phyloP scores from a whole-genome alignment of 345 rosid genomes.

The Iberis pinnata region DNA sequence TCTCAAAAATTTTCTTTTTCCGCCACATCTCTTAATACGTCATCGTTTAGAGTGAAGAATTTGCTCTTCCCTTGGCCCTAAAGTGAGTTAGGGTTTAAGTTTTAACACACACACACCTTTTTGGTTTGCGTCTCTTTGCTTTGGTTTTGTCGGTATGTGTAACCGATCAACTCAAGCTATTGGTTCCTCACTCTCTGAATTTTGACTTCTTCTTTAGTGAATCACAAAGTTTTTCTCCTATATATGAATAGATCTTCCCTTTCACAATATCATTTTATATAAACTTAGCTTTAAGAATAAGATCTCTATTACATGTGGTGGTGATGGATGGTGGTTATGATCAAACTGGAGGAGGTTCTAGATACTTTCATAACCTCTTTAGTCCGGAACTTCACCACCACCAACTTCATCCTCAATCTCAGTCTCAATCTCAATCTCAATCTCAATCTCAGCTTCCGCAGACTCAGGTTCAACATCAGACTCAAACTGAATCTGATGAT shows the following conservation, averaged over 20 bases:
- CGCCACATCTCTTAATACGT: slow-evolving; percentile 19
- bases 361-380: slow-evolving; percentile 41
- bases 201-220: slow-evolving; percentile 31
- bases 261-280: slow-evolving; percentile 12
- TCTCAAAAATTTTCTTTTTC: neutral
- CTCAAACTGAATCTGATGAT: slow-evolving; percentile 29
- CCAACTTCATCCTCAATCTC: too few species aligned
- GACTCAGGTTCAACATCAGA: slow-evolving; percentile 10
- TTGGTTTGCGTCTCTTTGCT: slow-evolving; percentile 26
- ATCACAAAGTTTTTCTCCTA: neutral
- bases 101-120: slow-evolving; percentile 10
- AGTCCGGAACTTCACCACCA: slow-evolving; percentile 39
- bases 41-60: slow-evolving; percentile 24
- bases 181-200: slow-evolving; percentile 26
- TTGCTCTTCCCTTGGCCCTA: slow-evolving; percentile 22
- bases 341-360: slow-evolving; percentile 27
- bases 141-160: slow-evolving; percentile 30
- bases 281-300: slow-evolving; percentile 14
- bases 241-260: slow-evolving; percentile 16
- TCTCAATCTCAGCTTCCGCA: slow-evolving; percentile 14
- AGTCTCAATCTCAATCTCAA: slow-evolving; percentile 20
- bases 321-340: slow-evolving; percentile 35
- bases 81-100: slow-evolving; percentile 31
- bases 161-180: slow-evolving; percentile 34
- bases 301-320: slow-evolving; percentile 10